Percentiles rank a stretch among this genome's conserved stretches.
phyloP scores from a whole-genome alignment of 2,329 filamentous ascomycete species.

The Ceratocystiopsis brevicomis region DNA sequence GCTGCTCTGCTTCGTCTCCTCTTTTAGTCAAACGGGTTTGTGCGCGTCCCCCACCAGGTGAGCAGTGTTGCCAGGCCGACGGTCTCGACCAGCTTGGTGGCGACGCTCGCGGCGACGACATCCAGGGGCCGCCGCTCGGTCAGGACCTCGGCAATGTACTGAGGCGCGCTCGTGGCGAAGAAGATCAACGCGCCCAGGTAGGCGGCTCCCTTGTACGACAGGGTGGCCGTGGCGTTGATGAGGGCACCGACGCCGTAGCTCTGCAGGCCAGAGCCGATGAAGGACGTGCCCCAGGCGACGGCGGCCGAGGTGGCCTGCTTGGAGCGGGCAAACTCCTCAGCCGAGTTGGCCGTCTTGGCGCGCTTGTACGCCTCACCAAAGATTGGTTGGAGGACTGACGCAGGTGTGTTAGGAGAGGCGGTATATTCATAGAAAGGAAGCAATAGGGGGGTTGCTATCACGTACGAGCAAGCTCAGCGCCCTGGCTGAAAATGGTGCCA shows the following conservation, averaged over 20 bases:
- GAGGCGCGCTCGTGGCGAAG: slow-evolving; percentile 68
- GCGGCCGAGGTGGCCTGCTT: slow-evolving; percentile 81
- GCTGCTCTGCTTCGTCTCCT: background rate
- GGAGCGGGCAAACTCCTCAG: slow-evolving; percentile 89
- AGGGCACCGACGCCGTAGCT: slow-evolving; percentile 77
- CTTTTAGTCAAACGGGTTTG: slow-evolving; percentile 69
- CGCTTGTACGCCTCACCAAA: slow-evolving; percentile 92
- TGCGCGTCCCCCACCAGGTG: slow-evolving; percentile 94
- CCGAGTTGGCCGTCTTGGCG: slow-evolving; percentile 77
- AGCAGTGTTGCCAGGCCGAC: slow-evolving; percentile 81
- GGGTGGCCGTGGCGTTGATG: slow-evolving; percentile 84
- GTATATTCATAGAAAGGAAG: background rate
- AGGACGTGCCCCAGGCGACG: slow-evolving; percentile 74
- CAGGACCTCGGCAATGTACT: slow-evolving; percentile 76
- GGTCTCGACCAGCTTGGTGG: slow-evolving; percentile 80
- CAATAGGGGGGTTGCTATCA: background rate
- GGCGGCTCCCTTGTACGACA: slow-evolving; percentile 92
- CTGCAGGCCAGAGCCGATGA: slow-evolving; percentile 76
- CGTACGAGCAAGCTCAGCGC: slow-evolving; percentile 54
- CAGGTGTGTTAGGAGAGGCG: background rate
- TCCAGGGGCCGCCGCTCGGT: slow-evolving; percentile 85
- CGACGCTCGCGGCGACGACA: slow-evolving; percentile 66
- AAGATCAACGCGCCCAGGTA: slow-evolving; percentile 88
- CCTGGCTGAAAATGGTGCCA: slow-evolving; percentile 90
- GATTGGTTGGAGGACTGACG: slow-evolving; percentile 55